Percentiles rank a stretch among this genome's conserved stretches.
phyloP scores from a whole-genome alignment of 2,329 filamentous ascomycete genomes.

The Colletotrichum musae region DNA sequence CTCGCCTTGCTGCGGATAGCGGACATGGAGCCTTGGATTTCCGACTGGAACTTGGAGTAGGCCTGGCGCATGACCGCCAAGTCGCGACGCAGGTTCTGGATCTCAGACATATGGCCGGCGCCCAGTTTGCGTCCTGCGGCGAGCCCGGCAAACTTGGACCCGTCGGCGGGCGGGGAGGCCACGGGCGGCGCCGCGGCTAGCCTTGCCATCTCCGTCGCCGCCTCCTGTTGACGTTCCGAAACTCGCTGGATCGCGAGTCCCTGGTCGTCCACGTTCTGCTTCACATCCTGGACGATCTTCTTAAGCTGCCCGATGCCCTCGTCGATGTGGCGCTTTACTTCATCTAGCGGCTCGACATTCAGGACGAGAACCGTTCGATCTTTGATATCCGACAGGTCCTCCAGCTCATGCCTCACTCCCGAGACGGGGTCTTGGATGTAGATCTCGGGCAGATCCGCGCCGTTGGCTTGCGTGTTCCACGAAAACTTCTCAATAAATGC shows the following conservation, averaged over 20 bases:
- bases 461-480: slow-evolving; percentile 97
- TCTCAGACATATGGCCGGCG: slow-evolving; percentile 78
- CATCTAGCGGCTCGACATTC: slow-evolving; percentile 93
- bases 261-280: slow-evolving; percentile 87
- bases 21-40: slow-evolving; percentile 90
- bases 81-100: slow-evolving; percentile 88
- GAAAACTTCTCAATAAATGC: slow-evolving; percentile 99
- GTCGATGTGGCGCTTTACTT: slow-evolving; percentile 96
- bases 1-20: slow-evolving; percentile 85
- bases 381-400: slow-evolving; percentile 93
- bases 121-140: slow-evolving; percentile 62
- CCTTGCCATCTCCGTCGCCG: slow-evolving; percentile 86
- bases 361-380: slow-evolving; percentile 95
- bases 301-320: slow-evolving; percentile 88
- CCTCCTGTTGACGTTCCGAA: slow-evolving; percentile 90
- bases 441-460: slow-evolving; percentile 93
- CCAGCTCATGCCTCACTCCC: slow-evolving; percentile 95
- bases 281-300: slow-evolving; percentile 87
- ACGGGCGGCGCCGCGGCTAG: slow-evolving; percentile 63
- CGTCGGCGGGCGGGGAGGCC: slow-evolving; percentile 58
- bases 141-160: slow-evolving; percentile 49
- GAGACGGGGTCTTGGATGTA: slow-evolving; percentile 98
- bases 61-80: slow-evolving; percentile 93
- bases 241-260: slow-evolving; percentile 86
- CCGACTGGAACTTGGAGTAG: slow-evolving; percentile 90